A percentile compares a stretch with the other conserved stretches of the same genome.
Conservation (phyloP, 108 stramenopile species). For the Fragilariopsis cylindrus region DNA sequence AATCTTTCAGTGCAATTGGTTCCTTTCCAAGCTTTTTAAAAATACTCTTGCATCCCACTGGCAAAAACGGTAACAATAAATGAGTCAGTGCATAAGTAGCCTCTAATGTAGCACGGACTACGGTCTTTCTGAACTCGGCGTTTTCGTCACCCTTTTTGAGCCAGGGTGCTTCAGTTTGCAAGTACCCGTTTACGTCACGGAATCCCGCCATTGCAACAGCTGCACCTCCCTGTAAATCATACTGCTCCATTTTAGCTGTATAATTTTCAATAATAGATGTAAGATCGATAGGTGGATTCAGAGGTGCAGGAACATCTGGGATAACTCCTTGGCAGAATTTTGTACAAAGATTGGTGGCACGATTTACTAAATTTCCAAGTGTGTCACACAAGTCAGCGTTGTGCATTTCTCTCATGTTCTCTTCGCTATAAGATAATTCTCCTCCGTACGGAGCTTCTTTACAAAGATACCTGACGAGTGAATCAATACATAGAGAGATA, state of each 20-base stretch:
- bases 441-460: slow-evolving; percentile 95
- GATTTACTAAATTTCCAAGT: slow-evolving; percentile 95
- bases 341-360: slow-evolving; percentile 87
- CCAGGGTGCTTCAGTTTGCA: slow-evolving; percentile 96
- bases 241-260: slow-evolving; percentile 74
- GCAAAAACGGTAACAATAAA: slow-evolving; percentile 91
- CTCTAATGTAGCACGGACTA: slow-evolving; percentile 92
- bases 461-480: slow-evolving; percentile 48
- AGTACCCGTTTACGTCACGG: slow-evolving; percentile 91
- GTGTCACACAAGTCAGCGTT: slow-evolving; percentile 96
- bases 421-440: slow-evolving; percentile 87
- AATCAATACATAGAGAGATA: not conserved
- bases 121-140: slow-evolving; percentile 64
- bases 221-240: slow-evolving; percentile 78
- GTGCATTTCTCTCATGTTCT: slow-evolving; percentile 88
- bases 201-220: slow-evolving; percentile 75
- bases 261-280: slow-evolving; percentile 54
- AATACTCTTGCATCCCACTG: slow-evolving; percentile 76
- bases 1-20: slow-evolving; percentile 52
- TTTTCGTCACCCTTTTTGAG: slow-evolving; percentile 90
- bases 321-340: slow-evolving; percentile 89
- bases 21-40: slow-evolving; percentile 89
- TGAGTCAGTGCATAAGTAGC: slow-evolving; percentile 92
- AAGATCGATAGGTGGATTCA: slow-evolving; percentile 60
- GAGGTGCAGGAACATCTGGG: slow-evolving; percentile 55